Evolutionary conservation across 768 basidiomycete genomes (phyloP).

Genomic region (Rhizopogon roseolus): DNA sequence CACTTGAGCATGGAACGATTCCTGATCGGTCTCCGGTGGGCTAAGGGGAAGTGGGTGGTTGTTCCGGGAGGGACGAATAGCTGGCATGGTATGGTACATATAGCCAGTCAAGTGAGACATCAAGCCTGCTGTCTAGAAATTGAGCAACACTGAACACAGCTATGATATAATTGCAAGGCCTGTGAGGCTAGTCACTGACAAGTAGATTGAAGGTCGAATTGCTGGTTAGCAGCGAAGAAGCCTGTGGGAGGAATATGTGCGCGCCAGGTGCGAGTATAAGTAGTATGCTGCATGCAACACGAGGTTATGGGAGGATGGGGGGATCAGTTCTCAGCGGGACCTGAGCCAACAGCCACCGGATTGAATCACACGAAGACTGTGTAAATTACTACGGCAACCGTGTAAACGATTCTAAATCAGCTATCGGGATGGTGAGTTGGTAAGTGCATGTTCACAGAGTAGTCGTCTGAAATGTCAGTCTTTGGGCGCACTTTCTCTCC

Average conservation of each 20-base stretch:
- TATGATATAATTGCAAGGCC: too few species aligned
- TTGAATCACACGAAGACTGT: conserved; percentile 17
- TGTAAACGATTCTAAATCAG: conserved; percentile 9
- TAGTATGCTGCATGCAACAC: conserved; percentile 1
- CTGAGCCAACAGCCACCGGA: conserved; percentile 5
- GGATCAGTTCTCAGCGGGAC: conserved; percentile 12
- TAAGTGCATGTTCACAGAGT: conserved; percentile 1
- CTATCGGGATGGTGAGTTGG: background rate
- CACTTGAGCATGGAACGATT: conserved; percentile 1
- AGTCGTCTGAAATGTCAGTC: background rate
- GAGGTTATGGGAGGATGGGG: conserved; percentile 14
- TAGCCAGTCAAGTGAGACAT: conserved; percentile 43
- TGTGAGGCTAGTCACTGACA: background rate
- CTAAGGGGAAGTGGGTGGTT: conserved; percentile 24
- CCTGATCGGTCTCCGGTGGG: conserved; percentile 36
- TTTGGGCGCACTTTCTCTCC: background rate
- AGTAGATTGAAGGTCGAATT: background rate
- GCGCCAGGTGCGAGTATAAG: conserved; percentile 4
- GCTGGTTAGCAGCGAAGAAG: conserved; percentile 4
- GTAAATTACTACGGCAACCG: conserved; percentile 27
- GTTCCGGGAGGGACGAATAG: conserved; percentile 29
- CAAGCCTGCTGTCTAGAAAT: background rate
- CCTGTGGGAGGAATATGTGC: background rate
- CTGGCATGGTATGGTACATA: conserved; percentile 37
- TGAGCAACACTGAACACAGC: background rate